Percentiles rank a stretch among this genome's conserved stretches.
These are phyloP conservation scores for Silene conica DNA, from an alignment of 148 eudicot genomes.

Conservation along the genomic window DNA sequence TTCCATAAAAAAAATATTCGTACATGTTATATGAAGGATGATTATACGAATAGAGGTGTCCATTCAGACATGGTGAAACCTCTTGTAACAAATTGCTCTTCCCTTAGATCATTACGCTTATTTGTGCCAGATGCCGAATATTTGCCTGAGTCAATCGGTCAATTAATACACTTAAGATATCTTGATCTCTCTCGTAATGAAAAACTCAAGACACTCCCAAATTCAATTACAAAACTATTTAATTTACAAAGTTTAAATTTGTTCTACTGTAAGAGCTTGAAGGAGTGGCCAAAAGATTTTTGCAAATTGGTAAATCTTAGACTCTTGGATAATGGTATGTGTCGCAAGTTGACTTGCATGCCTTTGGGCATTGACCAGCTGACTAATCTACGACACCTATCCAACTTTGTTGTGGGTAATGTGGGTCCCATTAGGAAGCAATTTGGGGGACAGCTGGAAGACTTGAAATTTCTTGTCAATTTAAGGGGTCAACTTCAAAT, in stretches of 20 bases:
- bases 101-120: too few species aligned
- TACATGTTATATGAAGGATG: too few species aligned
- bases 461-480: neutral
- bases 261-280: neutral
- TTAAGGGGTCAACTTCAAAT: neutral
- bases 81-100: too few species aligned
- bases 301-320: slow-evolving; percentile 3
- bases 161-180: slow-evolving; percentile 23
- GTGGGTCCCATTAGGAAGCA: neutral
- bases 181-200: slow-evolving; percentile 8
- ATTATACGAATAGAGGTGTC: too few species aligned
- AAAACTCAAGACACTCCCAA: neutral
- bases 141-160: slow-evolving; percentile 18
- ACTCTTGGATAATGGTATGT: neutral
- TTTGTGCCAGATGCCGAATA: neutral
- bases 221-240: slow-evolving; percentile 15
- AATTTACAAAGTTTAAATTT: slow-evolving; percentile 18
- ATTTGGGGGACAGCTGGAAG: neutral
- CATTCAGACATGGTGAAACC: neutral
- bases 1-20: too few species aligned
- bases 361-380: neutral
- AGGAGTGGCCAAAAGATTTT: slow-evolving; percentile 5
- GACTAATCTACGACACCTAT: neutral
- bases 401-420: neutral
- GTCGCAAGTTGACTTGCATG: neutral